Evolutionary conservation across 768 basidiomycete genomes (phyloP).

Genomic region (Russula abietina): DNA sequence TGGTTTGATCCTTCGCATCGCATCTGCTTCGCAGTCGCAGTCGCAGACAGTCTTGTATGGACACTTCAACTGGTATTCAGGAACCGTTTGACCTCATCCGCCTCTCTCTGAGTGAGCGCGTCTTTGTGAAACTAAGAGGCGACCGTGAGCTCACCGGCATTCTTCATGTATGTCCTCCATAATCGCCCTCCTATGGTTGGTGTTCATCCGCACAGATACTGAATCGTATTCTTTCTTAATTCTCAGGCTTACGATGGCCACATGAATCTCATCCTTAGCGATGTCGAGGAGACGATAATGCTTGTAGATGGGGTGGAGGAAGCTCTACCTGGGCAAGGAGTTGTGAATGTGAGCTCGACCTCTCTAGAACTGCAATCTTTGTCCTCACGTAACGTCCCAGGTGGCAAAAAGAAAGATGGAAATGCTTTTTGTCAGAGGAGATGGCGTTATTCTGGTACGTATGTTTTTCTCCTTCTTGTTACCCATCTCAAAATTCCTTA

Average conservation of each 20-base stretch:
- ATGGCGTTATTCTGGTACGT: conserved; percentile 87
- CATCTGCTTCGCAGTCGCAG: too few species aligned
- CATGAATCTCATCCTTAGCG: conserved; percentile 97
- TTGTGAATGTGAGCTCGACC: conserved; percentile 52
- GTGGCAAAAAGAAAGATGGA: conserved; percentile 91
- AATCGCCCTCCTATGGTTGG: conserved; percentile 13
- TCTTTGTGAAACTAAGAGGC: conserved; percentile 94
- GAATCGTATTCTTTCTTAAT: conserved; percentile 16
- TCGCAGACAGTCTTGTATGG: conserved; percentile 45
- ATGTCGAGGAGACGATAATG: conserved; percentile 97
- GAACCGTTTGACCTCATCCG: conserved; percentile 98
- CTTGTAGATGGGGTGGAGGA: conserved; percentile 83
- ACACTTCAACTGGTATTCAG: conserved; percentile 71
- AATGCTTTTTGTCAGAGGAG: conserved; percentile 97
- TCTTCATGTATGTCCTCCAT: conserved; percentile 64
- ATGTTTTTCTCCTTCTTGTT: neutral
- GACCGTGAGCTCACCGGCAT: conserved; percentile 89
- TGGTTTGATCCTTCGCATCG: neutral
- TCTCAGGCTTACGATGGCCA: conserved; percentile 97
- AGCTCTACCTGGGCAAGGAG: conserved; percentile 47
- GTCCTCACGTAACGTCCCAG: conserved; percentile 35
- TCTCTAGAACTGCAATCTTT: neutral
- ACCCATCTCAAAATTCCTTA: conserved; percentile 17
- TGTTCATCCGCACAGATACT: conserved; percentile 15
- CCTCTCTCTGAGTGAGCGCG: conserved; percentile 92